These are phyloP conservation scores for Astrothelium subdiscretum DNA, from an alignment of 495 filamentous ascomycete genomes.

Conservation along the genomic window DNA sequence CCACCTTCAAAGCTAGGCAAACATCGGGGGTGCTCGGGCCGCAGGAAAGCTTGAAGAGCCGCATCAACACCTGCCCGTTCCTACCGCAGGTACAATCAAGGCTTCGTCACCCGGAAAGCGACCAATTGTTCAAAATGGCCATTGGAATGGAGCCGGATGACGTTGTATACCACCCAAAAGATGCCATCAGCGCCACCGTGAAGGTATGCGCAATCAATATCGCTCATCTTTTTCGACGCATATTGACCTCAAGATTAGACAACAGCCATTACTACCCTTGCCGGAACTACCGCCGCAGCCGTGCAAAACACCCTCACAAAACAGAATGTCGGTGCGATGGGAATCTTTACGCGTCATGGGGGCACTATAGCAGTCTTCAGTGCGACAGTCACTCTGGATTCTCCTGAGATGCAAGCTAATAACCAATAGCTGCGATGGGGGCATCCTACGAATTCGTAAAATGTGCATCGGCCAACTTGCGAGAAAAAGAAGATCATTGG, in stretches of 20 bases:
- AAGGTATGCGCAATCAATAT: slow-evolving; percentile 27
- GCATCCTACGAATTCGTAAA: slow-evolving; percentile 67
- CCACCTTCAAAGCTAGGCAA: not conserved
- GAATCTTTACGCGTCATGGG: slow-evolving; percentile 63
- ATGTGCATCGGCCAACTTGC: slow-evolving; percentile 62
- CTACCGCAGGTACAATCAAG: not conserved
- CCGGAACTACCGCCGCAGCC: slow-evolving; percentile 61
- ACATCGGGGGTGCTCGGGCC: not conserved
- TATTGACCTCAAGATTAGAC: slow-evolving; percentile 11
- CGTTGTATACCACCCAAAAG: slow-evolving; percentile 57
- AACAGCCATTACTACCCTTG: slow-evolving; percentile 49
- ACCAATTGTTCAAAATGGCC: not conserved
- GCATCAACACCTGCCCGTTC: not conserved
- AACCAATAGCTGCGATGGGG: slow-evolving; percentile 59
- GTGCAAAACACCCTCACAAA: slow-evolving; percentile 75
- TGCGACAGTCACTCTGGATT: slow-evolving; percentile 27
- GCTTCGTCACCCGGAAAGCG: not conserved
- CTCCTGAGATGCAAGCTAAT: slow-evolving; percentile 4
- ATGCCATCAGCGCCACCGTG: slow-evolving; percentile 58
- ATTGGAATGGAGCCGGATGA: not conserved
- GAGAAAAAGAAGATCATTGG: slow-evolving; percentile 59
- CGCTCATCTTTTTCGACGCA: not conserved
- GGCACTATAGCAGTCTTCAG: slow-evolving; percentile 54
- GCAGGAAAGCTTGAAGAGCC: not conserved
- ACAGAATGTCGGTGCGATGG: slow-evolving; percentile 63